Evolutionary conservation across 2,329 filamentous ascomycete species (phyloP), one percentile per base, ranked within the genome.

Genomic region (Microsporum audouinii): DNA sequence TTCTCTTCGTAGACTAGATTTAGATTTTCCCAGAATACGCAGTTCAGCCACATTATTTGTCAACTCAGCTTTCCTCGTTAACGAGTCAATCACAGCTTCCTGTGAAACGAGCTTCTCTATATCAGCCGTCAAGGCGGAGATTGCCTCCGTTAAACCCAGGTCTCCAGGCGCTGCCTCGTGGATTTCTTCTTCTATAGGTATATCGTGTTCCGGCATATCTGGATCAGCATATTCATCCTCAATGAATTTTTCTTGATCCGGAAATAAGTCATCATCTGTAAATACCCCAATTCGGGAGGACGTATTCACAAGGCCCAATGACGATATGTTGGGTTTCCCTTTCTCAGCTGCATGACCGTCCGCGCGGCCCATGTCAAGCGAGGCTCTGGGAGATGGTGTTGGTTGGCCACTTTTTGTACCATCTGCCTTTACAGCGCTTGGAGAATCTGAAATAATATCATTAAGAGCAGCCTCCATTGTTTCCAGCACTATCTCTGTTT

Each of bases 1-100:
- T 73, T 99, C 94, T 66, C 94, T 83, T 69, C 95, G 88, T 61
- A 99, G 77, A 73, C 94, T 99, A 36, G 91, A 87, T 72, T 94
- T 96, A 0, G 91, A 96, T 73, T 99, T 99, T 60, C 88, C 85
- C 58, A 99, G 74, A 64, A 99, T 97, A 38, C 94, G 84, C 59
- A 99, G 73, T 72, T 99, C 94, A 1, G 92, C 90, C 12, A 88
- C 91, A 70, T 99, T 99, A 72, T 99, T 99, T 1, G 94, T 99
- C 59, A 99, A 78, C 72, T 99, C 94, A 0, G 95, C 94, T 75
- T 99, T 99, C 61, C 88, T 85, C 2, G 89, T 94, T 62, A 99
- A 77, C 0, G 92, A 95, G 68, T 96, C 89, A 17, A 99, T 85
- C 17, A 99, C 89, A 1, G 88, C 87, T 67, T 96, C 90, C 73